Percentiles rank a stretch among this genome's conserved stretches.
Conservation (phyloP, 2,329 filamentous ascomycete genomes). For the Apiospora kogelbergensis region DNA sequence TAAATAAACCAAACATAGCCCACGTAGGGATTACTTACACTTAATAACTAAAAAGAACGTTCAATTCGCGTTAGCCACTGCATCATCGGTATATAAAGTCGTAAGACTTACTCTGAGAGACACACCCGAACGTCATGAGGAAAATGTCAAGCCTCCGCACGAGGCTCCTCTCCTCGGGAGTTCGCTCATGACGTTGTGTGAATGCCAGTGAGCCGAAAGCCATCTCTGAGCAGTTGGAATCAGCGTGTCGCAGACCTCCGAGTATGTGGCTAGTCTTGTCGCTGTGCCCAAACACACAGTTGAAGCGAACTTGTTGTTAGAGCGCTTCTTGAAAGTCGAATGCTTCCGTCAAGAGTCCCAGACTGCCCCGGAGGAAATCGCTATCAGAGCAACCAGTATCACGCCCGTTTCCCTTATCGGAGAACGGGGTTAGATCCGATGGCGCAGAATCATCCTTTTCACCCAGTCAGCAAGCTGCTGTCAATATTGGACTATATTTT, state of each 20-base stretch:
- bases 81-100: neutral
- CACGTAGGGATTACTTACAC: slow-evolving; percentile 15
- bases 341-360: neutral
- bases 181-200: slow-evolving; percentile 25
- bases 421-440: neutral
- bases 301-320: neutral
- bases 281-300: neutral
- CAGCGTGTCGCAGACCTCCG: neutral
- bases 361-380: neutral
- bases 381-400: neutral
- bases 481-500: neutral
- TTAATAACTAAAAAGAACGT: slow-evolving; percentile 22
- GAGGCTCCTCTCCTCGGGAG: slow-evolving; percentile 30
- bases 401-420: neutral
- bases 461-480: neutral
- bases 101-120: slow-evolving; percentile 30
- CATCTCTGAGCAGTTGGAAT: neutral
- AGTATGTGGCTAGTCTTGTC: neutral
- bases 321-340: neutral
- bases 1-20: neutral
- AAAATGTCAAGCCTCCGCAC: slow-evolving; percentile 35
- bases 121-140: slow-evolving; percentile 35
- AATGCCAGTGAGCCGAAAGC: slow-evolving; percentile 20
- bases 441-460: neutral
- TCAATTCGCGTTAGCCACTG: neutral